A percentile compares a stretch with the other conserved stretches of the same genome.
Conservation (phyloP, 2,329 filamentous ascomycete genomes). For the Diaporthe longicolla region DNA sequence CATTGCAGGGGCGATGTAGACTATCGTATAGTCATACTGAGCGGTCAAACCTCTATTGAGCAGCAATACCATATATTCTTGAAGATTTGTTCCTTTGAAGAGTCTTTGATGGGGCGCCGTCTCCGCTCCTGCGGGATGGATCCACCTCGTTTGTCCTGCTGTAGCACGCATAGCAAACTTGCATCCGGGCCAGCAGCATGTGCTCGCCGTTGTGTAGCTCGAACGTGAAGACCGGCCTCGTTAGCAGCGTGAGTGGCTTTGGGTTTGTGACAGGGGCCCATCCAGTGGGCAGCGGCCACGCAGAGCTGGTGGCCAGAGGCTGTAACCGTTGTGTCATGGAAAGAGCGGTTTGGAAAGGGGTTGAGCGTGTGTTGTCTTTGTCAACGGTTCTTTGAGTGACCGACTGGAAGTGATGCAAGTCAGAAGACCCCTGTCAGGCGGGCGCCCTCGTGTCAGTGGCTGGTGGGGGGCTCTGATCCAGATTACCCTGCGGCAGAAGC, state of each 20-base stretch:
- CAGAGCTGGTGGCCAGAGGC: neutral
- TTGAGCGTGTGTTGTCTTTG: conserved; percentile 25
- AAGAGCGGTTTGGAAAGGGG: neutral
- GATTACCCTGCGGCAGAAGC: neutral
- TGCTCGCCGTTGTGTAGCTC: neutral
- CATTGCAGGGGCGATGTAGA: neutral
- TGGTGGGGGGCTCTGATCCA: conserved; percentile 3
- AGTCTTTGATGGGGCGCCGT: neutral
- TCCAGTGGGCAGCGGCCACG: neutral
- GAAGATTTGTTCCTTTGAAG: neutral
- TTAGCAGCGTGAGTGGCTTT: neutral
- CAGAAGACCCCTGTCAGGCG: neutral
- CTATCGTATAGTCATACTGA: neutral
- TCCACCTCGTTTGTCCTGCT: neutral
- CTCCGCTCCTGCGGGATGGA: neutral
- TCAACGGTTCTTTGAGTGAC: neutral
- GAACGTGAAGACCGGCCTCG: neutral
- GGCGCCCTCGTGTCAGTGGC: conserved; percentile 27
- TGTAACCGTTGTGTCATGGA: neutral
- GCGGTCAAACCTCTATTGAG: neutral
- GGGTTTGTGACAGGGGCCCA: neutral
- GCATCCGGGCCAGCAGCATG: neutral
- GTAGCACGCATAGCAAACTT: neutral
- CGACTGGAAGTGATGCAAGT: neutral
- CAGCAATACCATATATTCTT: neutral